Evolutionary conservation across 208 protist species (phyloP).

Genomic region (Entamoeba histolytica): DNA sequence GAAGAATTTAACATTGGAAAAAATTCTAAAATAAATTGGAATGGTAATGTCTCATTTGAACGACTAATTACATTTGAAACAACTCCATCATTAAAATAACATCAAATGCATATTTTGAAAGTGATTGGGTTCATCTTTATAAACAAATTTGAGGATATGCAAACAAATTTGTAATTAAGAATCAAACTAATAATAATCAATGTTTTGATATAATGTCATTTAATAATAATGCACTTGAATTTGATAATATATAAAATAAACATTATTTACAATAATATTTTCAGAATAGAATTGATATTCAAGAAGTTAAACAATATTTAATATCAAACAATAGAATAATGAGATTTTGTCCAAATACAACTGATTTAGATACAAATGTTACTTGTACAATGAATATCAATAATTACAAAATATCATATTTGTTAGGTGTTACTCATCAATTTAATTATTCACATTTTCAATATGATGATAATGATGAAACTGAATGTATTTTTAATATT

Average conservation of each 20-base stretch:
- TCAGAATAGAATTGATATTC: neutral
- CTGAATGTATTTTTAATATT: neutral
- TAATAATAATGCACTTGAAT: neutral
- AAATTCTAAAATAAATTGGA: neutral
- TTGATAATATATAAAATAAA: neutral
- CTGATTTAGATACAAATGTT: neutral
- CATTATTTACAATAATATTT: neutral
- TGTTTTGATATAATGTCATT: neutral
- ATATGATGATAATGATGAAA: neutral
- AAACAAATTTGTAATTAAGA: neutral
- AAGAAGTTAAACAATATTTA: neutral
- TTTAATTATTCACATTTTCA: neutral
- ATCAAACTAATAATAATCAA: neutral
- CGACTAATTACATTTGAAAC: neutral
- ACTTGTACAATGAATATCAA: neutral
- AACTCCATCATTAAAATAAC: neutral
- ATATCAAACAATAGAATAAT: neutral
- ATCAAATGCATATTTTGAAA: neutral
- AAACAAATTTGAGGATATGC: no score
- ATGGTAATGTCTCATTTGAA: neutral
- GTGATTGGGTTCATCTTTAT: no score
- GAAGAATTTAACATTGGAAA: neutral
- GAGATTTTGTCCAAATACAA: neutral
- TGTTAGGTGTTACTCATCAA: neutral
- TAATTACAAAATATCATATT: neutral